phyloP scores from a whole-genome alignment of 306 rosid species.

The Betula pendula region DNA sequence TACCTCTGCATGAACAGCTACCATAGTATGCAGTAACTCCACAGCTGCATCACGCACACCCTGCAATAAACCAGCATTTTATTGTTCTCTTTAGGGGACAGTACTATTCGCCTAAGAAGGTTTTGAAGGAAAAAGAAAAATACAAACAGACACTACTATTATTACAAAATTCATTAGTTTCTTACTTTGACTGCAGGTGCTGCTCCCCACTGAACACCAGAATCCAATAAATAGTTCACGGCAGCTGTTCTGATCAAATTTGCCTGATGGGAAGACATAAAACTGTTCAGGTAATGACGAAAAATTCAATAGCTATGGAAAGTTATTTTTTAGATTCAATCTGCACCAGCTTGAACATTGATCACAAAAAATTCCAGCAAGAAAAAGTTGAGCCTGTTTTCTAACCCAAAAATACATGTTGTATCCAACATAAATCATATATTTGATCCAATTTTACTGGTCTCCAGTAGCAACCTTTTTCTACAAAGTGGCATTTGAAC shows the following conservation, averaged over 20 bases:
- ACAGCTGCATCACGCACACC: conserved; percentile 97
- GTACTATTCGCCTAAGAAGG: conserved; percentile 16
- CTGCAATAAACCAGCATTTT: conserved; percentile 46
- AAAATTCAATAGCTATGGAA: not conserved
- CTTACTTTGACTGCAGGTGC: conserved; percentile 95
- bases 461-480: not conserved
- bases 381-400: conserved; percentile 16
- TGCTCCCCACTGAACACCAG: conserved; percentile 96
- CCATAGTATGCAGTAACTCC: conserved; percentile 91
- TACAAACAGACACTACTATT: conserved; percentile 15
- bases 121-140: conserved; percentile 9
- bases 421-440: not conserved
- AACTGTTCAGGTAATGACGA: conserved; percentile 18
- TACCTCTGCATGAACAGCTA: conserved; percentile 99
- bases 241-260: conserved; percentile 90
- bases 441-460: not conserved
- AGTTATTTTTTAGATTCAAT: not conserved
- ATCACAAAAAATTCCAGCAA: conserved; percentile 7
- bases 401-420: conserved; percentile 19
- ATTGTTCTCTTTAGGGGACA: conserved; percentile 14
- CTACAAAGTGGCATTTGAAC: not conserved
- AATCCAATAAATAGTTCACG: conserved; percentile 76
- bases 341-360: not conserved
- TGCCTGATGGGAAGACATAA: conserved; percentile 59
- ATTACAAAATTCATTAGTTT: conserved; percentile 26